phyloP scores from a whole-genome alignment of 805 yeast genomes.

The Candida fluviatilis region DNA sequence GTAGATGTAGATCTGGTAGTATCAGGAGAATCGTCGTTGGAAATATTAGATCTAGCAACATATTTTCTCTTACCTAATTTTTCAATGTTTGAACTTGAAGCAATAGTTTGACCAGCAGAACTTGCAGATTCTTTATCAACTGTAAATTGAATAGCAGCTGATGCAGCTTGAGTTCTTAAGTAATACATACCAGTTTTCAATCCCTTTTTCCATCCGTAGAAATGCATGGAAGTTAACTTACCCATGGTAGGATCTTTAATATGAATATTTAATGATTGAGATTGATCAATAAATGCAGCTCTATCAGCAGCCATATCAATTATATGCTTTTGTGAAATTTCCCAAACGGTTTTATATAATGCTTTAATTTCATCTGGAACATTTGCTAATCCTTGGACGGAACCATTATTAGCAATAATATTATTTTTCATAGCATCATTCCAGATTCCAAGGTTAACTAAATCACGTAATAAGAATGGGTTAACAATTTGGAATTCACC shows the following conservation, averaged over 20 bases:
- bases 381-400: conserved; percentile 51
- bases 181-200: conserved; percentile 98
- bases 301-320: conserved; percentile 70
- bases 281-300: conserved; percentile 82
- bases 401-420: conserved; percentile 55
- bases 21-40: conserved; percentile 18
- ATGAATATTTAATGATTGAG: conserved; percentile 89
- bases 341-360: conserved; percentile 60
- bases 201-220: conserved; percentile 98
- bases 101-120: conserved; percentile 35
- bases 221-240: conserved; percentile 95
- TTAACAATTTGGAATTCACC: conserved; percentile 65
- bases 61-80: conserved; percentile 39
- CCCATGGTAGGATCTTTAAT: conserved; percentile 91
- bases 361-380: conserved; percentile 52
- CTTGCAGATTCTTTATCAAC: conserved; percentile 42
- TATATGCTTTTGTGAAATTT: conserved; percentile 53
- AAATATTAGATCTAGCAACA: conserved; percentile 15
- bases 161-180: conserved; percentile 94
- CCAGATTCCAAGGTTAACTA: conserved; percentile 58
- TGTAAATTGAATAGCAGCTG: conserved; percentile 90
- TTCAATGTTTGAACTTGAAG: conserved; percentile 22
- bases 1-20: conserved; percentile 28
- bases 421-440: conserved; percentile 53
- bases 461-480: conserved; percentile 54